Evolutionary conservation across 768 basidiomycete genomes (phyloP).

Genomic region (Trametes maxima): DNA sequence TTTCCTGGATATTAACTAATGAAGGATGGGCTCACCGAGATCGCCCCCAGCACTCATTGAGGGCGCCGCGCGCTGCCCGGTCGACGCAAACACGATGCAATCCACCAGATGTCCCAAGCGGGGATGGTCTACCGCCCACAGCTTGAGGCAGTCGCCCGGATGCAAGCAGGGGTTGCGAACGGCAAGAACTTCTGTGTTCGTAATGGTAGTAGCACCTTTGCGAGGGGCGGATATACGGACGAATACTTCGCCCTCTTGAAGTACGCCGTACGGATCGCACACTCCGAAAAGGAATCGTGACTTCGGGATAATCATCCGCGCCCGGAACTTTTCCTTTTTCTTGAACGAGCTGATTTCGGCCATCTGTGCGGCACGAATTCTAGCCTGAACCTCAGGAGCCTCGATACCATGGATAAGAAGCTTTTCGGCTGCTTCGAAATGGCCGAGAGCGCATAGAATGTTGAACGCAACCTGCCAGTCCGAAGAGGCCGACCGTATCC

Average conservation of each 20-base stretch:
- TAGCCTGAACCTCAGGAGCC: slow-evolving; percentile 39
- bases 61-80: slow-evolving; percentile 62
- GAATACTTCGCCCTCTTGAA: slow-evolving; percentile 66
- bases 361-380: slow-evolving; percentile 48
- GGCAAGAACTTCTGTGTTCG: slow-evolving; percentile 62
- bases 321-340: slow-evolving; percentile 55
- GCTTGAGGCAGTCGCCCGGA: slow-evolving; percentile 68
- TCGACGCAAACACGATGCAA: slow-evolving; percentile 67
- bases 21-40: slow-evolving; percentile 45
- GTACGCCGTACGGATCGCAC: slow-evolving; percentile 64
- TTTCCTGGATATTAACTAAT: background rate
- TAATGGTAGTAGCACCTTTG: slow-evolving; percentile 55
- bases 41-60: slow-evolving; percentile 74
- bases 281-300: slow-evolving; percentile 67
- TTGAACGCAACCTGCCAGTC: slow-evolving; percentile 56
- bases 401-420: slow-evolving; percentile 60
- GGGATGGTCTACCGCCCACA: slow-evolving; percentile 56
- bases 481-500: slow-evolving; percentile 53
- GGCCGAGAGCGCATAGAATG: slow-evolving; percentile 53
- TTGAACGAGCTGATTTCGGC: slow-evolving; percentile 52
- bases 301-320: slow-evolving; percentile 62
- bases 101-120: slow-evolving; percentile 60
- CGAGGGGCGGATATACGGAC: slow-evolving; percentile 56
- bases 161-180: slow-evolving; percentile 72
- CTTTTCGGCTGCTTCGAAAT: slow-evolving; percentile 52